Conservation (phyloP, 331 rosid genomes). For the Quercus tomentella region DNA sequence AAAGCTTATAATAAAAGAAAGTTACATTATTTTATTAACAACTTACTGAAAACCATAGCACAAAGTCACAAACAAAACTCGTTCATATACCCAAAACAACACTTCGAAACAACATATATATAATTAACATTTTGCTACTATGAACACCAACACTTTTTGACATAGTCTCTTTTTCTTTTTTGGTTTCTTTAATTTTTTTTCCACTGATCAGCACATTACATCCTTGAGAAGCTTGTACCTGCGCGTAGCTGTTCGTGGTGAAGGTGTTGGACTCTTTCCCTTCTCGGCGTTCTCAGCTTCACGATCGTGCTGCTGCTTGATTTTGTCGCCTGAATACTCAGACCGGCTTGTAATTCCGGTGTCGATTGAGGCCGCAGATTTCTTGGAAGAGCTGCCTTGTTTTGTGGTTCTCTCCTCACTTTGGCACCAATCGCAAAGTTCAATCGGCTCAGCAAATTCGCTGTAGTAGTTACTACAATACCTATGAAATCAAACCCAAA, state of each 20-base stretch:
- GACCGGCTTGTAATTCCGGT: slow-evolving; percentile 35
- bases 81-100: background rate
- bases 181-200: background rate
- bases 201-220: slow-evolving; percentile 63
- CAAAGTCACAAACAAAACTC: background rate
- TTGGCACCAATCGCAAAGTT: slow-evolving; percentile 90
- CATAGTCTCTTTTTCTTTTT: background rate
- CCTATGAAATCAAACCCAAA: slow-evolving; percentile 25
- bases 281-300: slow-evolving; percentile 42
- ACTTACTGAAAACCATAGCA: slow-evolving; percentile 3
- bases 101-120: background rate
- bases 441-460: slow-evolving; percentile 50
- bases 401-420: slow-evolving; percentile 47
- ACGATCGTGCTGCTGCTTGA: slow-evolving; percentile 60
- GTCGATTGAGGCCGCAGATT: slow-evolving; percentile 16
- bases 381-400: slow-evolving; percentile 50
- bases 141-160: slow-evolving; percentile 23
- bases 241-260: slow-evolving; percentile 75
- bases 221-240: slow-evolving; percentile 99
- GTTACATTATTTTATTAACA: slow-evolving; percentile 47
- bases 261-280: slow-evolving; percentile 50
- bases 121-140: slow-evolving; percentile 41
- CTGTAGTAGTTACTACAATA: slow-evolving; percentile 83
- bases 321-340: slow-evolving; percentile 59
- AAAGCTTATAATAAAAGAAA: background rate